Evolutionary conservation across 2,329 filamentous ascomycete species (phyloP), one percentile per base, ranked within the genome.

Genomic region (Xylariales sp.): DNA sequence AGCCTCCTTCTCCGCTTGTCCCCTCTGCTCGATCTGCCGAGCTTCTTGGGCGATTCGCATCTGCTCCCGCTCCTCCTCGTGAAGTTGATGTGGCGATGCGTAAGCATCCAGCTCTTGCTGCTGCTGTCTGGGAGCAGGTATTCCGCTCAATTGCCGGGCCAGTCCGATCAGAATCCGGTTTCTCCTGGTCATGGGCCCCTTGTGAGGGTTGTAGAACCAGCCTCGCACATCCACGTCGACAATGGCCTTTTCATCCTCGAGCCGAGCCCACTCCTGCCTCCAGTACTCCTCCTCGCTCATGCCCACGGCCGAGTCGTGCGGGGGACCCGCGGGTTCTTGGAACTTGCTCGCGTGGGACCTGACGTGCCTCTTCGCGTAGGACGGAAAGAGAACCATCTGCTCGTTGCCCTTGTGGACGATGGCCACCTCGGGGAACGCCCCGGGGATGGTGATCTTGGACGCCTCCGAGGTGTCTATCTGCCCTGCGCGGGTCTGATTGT

Each of bases 221-320:
- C 93, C 93, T 49, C 91, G 77, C 17, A 98, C 88, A 58, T 98
- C 91, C 5, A 97, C 88, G 55, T 97, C 91, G 1, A 96, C 86
- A 4, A 96, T 70, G 1, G 90, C 88, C 57, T 85, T 85, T 52
- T 89, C 82, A 42, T 91, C 83, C 57, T 95, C 85, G 37, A 83
- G 76, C 43, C 76, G 76, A 40, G 90, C 80, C 85, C 87, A 95
- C 53, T 91, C 81, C 38, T 78, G 69, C 29, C 75, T 77, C 83
- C 85, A 91, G 57, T 85, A 90, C 27, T 88, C 81, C 30, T 80
- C 75, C 46, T 88, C 81, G 30, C 69, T 72, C 21, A 75, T 66
- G 2, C 41, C 62, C 59, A 46, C 48, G 30, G 65, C 61, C 50
- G 74, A 45, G 47, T 63, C 44, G 46, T 61, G 62, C 28, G 65